Percentiles rank a stretch among this genome's conserved stretches.
Conservation (phyloP, 2,329 filamentous ascomycete genomes). For the Aspergillus ochraceus region DNA sequence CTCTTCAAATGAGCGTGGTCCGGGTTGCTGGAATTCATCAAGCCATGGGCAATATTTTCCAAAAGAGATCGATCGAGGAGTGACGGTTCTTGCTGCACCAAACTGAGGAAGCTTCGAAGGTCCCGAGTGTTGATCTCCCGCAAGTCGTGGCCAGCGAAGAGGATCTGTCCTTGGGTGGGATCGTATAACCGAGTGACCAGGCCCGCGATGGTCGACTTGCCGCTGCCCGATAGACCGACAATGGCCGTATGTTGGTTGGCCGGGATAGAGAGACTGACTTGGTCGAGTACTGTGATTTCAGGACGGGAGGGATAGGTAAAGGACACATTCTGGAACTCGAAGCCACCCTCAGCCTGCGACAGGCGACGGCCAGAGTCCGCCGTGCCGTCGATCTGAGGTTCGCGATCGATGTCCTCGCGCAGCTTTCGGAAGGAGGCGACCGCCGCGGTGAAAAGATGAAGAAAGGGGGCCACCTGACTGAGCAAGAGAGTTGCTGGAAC, state of each 20-base stretch:
- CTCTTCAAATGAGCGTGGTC: constrained; percentile 50
- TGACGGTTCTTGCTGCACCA: constrained; percentile 66
- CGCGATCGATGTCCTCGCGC: constrained; percentile 56
- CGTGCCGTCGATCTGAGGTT: constrained; percentile 47
- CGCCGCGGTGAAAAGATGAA: constrained; percentile 51
- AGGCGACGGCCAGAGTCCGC: constrained; percentile 22
- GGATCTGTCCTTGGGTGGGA: constrained; percentile 33
- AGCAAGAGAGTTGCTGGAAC: constrained; percentile 35
- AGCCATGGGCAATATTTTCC: constrained; percentile 68
- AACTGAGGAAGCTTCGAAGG: constrained; percentile 23
- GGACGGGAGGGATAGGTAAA: constrained; percentile 38
- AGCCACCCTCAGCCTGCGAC: constrained; percentile 26
- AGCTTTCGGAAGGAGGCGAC: constrained; percentile 60
- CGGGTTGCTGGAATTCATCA: constrained; percentile 42
- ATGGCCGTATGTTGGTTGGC: constrained; percentile 58
- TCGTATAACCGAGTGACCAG: constrained; percentile 73
- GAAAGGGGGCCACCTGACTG: constrained; percentile 40
- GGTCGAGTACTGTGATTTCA: constrained; percentile 39
- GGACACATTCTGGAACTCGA: constrained; percentile 38
- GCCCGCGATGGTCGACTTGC: constrained; percentile 74
- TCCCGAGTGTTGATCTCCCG: constrained; percentile 33
- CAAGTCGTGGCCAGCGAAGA: constrained; percentile 39
- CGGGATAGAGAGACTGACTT: constrained; percentile 36
- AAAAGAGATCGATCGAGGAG: constrained; percentile 81
- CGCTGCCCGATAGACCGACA: constrained; percentile 70